These are phyloP conservation scores for Penicillium macrosclerotiorum DNA, from an alignment of 495 filamentous ascomycete species.

Conservation along the genomic window DNA sequence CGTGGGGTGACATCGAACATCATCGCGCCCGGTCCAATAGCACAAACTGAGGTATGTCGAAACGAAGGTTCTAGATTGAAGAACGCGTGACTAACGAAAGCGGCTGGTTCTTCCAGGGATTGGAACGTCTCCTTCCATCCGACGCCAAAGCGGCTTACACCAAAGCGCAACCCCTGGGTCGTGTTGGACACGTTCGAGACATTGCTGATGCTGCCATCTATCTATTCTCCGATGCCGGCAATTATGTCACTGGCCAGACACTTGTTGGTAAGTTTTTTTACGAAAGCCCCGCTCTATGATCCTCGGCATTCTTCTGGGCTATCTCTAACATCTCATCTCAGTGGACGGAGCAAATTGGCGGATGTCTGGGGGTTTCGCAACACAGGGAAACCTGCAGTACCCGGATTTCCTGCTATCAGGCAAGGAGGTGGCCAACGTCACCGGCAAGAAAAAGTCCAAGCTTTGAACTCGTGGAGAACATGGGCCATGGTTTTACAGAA, in stretches of 20 bases:
- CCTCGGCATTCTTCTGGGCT: background rate
- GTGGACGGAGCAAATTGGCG: conserved; percentile 49
- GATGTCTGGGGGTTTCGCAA: conserved; percentile 44
- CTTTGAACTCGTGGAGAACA: conserved; percentile 39
- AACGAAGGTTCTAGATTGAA: background rate
- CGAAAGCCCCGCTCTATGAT: no score
- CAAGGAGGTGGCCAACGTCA: conserved; percentile 53
- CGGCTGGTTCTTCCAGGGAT: conserved; percentile 34
- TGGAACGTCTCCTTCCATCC: conserved; percentile 43
- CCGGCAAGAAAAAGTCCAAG: conserved; percentile 62
- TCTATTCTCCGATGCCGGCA: conserved; percentile 77
- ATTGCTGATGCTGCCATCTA: conserved; percentile 92
- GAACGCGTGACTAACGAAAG: background rate
- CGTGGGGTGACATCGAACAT: conserved; percentile 86
- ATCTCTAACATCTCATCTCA: conserved; percentile 11
- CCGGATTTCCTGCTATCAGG: conserved; percentile 64
- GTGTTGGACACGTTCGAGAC: conserved; percentile 77
- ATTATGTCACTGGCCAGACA: conserved; percentile 75
- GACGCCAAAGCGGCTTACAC: conserved; percentile 28
- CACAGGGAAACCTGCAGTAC: conserved; percentile 43
- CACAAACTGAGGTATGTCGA: conserved; percentile 53
- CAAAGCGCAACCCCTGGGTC: conserved; percentile 61
- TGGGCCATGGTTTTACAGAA: background rate
- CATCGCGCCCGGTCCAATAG: conserved; percentile 78
- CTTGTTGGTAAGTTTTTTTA: conserved; percentile 55